Percentiles rank a stretch among this genome's conserved stretches.
These are phyloP conservation scores for Chlamydomonas incerta DNA, from an alignment of 139 green algal species.

Conservation along the genomic window DNA sequence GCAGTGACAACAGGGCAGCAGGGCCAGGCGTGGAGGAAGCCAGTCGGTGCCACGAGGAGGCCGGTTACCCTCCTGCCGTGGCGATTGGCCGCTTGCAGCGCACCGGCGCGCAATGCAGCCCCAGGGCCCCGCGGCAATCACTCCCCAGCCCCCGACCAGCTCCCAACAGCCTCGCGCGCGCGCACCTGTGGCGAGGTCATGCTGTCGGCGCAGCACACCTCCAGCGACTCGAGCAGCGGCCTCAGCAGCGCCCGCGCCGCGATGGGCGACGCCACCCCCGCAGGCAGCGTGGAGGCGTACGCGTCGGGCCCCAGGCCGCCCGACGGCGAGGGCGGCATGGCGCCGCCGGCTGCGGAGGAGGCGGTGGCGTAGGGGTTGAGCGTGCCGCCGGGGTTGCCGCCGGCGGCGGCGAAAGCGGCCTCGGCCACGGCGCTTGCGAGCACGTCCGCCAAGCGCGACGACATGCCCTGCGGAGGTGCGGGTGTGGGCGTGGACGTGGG, in stretches of 20 bases:
- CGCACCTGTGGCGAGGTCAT: constrained; percentile 3
- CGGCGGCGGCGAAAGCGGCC: neutral
- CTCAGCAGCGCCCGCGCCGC: constrained; percentile 21
- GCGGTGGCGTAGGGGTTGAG: neutral
- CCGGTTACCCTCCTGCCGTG: too few species aligned
- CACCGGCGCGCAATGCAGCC: too few species aligned
- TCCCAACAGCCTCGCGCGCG: too few species aligned
- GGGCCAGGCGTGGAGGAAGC: too few species aligned
- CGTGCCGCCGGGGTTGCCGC: neutral
- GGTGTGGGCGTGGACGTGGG: too few species aligned
- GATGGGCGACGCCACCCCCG: constrained; percentile 26
- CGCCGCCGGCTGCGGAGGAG: neutral
- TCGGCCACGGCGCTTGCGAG: neutral
- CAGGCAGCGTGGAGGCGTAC: neutral
- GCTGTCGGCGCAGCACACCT: constrained; percentile 5
- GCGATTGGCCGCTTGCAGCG: too few species aligned
- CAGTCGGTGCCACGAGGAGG: too few species aligned
- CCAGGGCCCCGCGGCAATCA: too few species aligned
- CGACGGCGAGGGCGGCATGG: neutral
- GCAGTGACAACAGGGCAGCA: too few species aligned
- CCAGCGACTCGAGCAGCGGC: constrained; percentile 25
- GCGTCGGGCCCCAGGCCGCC: neutral
- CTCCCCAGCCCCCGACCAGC: too few species aligned
- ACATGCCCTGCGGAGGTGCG: constrained; percentile 37
- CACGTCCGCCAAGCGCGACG: constrained; percentile 29